Evolutionary conservation across 805 yeast genomes (phyloP).

Genomic region (Wickerhamiella sergipiensis): DNA sequence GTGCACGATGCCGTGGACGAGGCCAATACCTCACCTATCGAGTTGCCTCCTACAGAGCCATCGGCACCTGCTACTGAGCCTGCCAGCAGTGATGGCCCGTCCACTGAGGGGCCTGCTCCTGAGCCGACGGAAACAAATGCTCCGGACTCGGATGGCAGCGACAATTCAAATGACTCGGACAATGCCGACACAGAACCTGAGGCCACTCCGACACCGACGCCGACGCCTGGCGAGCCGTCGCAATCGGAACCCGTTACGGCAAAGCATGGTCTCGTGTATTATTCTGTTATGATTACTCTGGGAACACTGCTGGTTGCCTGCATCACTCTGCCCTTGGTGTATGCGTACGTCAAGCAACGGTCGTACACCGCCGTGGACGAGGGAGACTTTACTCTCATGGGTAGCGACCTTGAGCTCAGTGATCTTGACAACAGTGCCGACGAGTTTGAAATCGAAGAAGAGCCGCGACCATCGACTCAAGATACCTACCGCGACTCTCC

Average conservation of each 20-base stretch:
- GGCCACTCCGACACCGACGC: background rate
- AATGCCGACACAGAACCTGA: background rate
- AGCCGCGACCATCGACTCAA: background rate
- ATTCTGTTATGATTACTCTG: slow-evolving; percentile 3
- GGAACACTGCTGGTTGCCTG: slow-evolving; percentile 5
- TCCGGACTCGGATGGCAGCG: no score
- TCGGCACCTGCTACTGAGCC: background rate
- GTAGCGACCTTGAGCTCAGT: slow-evolving; percentile 12
- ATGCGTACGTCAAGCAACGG: slow-evolving; percentile 4
- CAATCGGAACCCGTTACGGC: background rate
- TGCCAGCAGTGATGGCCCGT: no score
- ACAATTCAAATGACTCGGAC: no score
- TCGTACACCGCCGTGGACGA: background rate
- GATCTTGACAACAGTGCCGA: slow-evolving; percentile 4
- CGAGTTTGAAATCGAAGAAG: slow-evolving; percentile 6
- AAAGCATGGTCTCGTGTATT: slow-evolving; percentile 7
- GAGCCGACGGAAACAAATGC: no score
- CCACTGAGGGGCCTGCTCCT: no score
- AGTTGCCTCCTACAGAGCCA: background rate
- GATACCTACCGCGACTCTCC: background rate
- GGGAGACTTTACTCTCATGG: slow-evolving; percentile 6
- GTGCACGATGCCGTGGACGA: slow-evolving; percentile 6
- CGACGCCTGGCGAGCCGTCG: no score
- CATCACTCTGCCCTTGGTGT: slow-evolving; percentile 5
- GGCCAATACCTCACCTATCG: background rate